A percentile compares a stretch with the other conserved stretches of the same genome.
Conservation (phyloP, 2,329 filamentous ascomycete species). For the Scopulariopsis brevicaulis region DNA sequence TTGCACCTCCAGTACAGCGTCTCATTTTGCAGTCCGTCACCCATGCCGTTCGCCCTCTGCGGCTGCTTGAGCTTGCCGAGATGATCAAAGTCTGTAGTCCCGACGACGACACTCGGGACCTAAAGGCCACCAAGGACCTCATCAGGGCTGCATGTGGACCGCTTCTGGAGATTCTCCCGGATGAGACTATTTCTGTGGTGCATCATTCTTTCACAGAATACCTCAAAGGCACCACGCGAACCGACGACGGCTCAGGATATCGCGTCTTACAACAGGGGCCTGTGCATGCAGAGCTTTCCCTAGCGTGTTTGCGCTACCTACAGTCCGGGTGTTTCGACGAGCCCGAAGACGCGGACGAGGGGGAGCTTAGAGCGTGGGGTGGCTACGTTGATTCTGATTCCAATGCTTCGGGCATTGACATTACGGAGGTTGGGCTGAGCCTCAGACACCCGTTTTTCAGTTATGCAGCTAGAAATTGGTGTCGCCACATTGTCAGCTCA, state of each 20-base stretch:
- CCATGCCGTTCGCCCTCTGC: slow-evolving; percentile 25
- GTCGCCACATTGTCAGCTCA: slow-evolving; percentile 13
- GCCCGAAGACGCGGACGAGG: background rate
- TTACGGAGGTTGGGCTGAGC: slow-evolving; percentile 1
- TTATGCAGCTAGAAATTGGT: slow-evolving; percentile 19
- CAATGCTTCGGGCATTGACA: background rate
- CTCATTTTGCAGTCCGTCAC: slow-evolving; percentile 27
- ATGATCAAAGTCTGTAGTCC: slow-evolving; percentile 13
- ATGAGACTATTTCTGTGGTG: slow-evolving; percentile 31
- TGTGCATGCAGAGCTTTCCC: slow-evolving; percentile 12
- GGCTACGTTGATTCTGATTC: background rate
- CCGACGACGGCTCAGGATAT: slow-evolving; percentile 6
- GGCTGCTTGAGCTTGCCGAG: slow-evolving; percentile 27
- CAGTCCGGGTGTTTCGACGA: slow-evolving; percentile 8
- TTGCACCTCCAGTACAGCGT: slow-evolving; percentile 19
- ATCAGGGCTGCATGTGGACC: slow-evolving; percentile 28
- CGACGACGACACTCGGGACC: slow-evolving; percentile 3
- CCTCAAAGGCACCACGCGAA: slow-evolving; percentile 11
- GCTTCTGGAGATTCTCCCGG: slow-evolving; percentile 29
- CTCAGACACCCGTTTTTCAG: slow-evolving; percentile 15
- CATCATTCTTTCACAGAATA: slow-evolving; percentile 39
- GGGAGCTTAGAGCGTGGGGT: background rate
- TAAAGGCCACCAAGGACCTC: slow-evolving; percentile 21
- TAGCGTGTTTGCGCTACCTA: slow-evolving; percentile 11
- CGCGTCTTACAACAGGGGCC: slow-evolving; percentile 9